Evolutionary conservation across 768 basidiomycete genomes (phyloP).

Genomic region (Boletus barrowsii): DNA sequence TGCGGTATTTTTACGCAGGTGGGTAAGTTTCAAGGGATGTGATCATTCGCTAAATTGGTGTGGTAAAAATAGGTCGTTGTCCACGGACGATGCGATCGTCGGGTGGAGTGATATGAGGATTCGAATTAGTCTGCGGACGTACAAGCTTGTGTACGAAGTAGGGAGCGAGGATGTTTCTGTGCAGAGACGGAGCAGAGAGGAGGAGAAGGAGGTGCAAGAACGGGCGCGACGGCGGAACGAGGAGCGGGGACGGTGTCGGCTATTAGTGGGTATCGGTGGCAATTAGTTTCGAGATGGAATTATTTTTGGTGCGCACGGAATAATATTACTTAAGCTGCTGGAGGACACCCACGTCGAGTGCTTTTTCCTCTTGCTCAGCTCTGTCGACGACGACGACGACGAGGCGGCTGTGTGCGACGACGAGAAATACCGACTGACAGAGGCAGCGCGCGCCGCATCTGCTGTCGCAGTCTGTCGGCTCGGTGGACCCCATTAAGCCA

Average conservation of each 20-base stretch:
- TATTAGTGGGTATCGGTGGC: background rate
- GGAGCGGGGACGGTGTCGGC: slow-evolving; percentile 50
- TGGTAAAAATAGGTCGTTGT: slow-evolving; percentile 50
- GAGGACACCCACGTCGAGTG: background rate
- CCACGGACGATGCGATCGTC: slow-evolving; percentile 29
- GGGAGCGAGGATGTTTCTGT: slow-evolving; percentile 58
- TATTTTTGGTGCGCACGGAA: slow-evolving; percentile 18
- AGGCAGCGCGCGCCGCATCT: background rate
- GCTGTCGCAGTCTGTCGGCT: slow-evolving; percentile 3
- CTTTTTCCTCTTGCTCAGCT: background rate
- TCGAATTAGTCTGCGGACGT: slow-evolving; percentile 55
- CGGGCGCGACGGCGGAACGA: slow-evolving; percentile 49
- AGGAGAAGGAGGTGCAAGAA: slow-evolving; percentile 33
- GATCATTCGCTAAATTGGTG: background rate
- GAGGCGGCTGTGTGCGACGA: background rate
- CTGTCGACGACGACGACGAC: background rate
- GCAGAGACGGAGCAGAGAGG: slow-evolving; percentile 36
- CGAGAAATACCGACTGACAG: background rate
- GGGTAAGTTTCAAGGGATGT: slow-evolving; percentile 23
- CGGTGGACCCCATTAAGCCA: slow-evolving; percentile 27
- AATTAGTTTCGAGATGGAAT: background rate
- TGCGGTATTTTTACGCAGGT: slow-evolving; percentile 60
- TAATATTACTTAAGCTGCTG: slow-evolving; percentile 4
- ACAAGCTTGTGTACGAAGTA: slow-evolving; percentile 67
- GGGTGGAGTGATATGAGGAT: slow-evolving; percentile 35